Evolutionary conservation across 371 early-diverging fungal genomes (phyloP), one percentile per base, ranked within the genome.

Genomic region (Mucor plumbeus): DNA sequence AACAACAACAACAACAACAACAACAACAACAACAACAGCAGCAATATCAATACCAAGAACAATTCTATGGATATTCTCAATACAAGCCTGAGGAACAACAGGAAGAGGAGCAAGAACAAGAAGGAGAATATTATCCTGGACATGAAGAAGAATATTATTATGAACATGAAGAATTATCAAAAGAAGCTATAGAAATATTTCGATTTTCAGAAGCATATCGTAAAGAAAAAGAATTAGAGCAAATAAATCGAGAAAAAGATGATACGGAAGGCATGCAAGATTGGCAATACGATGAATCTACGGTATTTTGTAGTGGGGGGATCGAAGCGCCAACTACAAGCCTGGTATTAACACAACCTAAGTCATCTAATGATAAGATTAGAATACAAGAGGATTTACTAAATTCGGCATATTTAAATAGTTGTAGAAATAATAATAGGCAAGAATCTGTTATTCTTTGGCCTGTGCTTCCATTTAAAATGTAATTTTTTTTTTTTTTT

Each of bases 121-220:
- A 64, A 44, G 59, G 19, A n/a, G 64, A 70, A 38, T 36, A 43
- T n/a, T n/a, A n/a, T n/a, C n/a, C n/a, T n/a, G n/a, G n/a, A 7
- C 38, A 54, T 21, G 56, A 61, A 19, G 39, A 31, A 13, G 47
- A 59, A 19, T 9, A 59, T 13, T 34, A 60, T 36, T 0, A 5
- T n/a, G 41, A 39, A 33, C 21, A 53, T 0, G 43, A 15, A 4
- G 21, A 53, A 14, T 60, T 78, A 7, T 73, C 75, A 15, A 64
- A 75, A 53, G 79, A 81, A 59, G 75, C 75, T 2, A 74, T 78
- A 54, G 81, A 72, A 21, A 79, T 81, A 35, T 77, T 81, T 53
- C 21, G 61, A n/a, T 78, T 78, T 40, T 81, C 81, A 31, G 81
- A 78, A 61, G 74, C 75, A 0, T 81, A 77, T 57, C 59, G 63